Base-by-base conservation (phyloP, 2,329 filamentous ascomycete species). In the Ophiostoma perfectum region DNA sequence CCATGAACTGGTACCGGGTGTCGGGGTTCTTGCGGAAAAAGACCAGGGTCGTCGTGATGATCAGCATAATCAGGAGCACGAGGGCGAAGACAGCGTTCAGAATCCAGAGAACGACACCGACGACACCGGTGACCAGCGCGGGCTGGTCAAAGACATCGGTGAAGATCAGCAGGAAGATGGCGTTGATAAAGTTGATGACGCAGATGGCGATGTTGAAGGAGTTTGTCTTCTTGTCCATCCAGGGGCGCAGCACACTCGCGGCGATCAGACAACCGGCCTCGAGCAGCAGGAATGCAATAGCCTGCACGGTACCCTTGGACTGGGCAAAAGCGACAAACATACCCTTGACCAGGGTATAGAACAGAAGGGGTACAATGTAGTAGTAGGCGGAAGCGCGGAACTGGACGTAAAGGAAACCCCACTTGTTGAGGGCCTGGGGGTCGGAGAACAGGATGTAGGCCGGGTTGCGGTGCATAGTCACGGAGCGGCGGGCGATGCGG, bases 201-300 rank as follows among this genome's bases (percentile, higher is more conserved):
- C 86, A 88, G 74, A 95, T 96, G 70, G 91, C 84, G 75, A 96
- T 94, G 81, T 95, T 95, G 84, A 93, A 94, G 69, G 88, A 87
- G 77, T 96, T 96, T 70, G 91, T 95, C 81, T 91, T 93, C 86
- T 94, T 95, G 83, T 96, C 92, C 92, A 96, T 96, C 86, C 90
- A 96, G n/a, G 92, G 92, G 67, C 90, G 86, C 74, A 95, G 80
- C 65, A 93, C 87, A 74, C 87, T 89, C 67, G 91, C 87, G 58
- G 81, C 84, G 74, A 95, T 88, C 69, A 96, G 83, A 72, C 89
- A 87, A 65, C 79, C 84, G 4, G 87, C 87, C 78, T 96, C 92
- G 70, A 95, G 87, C 70, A 96, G 80, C 65, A 96, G 81, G 66
- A 95, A 81, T 11, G 88, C 90, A 70, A 96, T 83, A 7, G 91